Conservation (phyloP, 768 basidiomycete genomes). For the Xerocomus spinulosus region DNA sequence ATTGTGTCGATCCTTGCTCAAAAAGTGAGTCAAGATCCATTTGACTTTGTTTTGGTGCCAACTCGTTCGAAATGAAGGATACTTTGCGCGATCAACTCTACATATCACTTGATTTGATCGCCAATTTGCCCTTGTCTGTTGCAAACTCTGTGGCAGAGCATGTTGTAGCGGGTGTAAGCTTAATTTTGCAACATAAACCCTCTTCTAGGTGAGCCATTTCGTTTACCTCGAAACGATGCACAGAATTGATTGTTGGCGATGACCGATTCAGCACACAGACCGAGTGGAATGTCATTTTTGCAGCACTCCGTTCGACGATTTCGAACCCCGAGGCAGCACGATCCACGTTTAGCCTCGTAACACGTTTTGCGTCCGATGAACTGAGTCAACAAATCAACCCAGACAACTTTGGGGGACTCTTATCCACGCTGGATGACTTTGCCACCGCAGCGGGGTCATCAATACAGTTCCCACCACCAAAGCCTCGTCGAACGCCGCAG, state of each 20-base stretch:
- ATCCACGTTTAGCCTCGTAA: slow-evolving; percentile 76
- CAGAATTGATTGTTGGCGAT: slow-evolving; percentile 2
- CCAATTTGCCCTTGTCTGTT: slow-evolving; percentile 71
- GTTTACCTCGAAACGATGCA: background rate
- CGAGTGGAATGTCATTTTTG: slow-evolving; percentile 93
- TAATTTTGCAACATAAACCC: slow-evolving; percentile 71
- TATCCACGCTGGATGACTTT: slow-evolving; percentile 83
- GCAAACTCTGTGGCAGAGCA: slow-evolving; percentile 87
- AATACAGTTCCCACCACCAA: slow-evolving; percentile 54
- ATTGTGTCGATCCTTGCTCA: slow-evolving; percentile 80
- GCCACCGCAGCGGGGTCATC: slow-evolving; percentile 68
- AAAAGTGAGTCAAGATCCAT: slow-evolving; percentile 45
- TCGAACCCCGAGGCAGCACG: slow-evolving; percentile 85
- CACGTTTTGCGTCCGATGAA: slow-evolving; percentile 59
- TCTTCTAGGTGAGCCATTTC: slow-evolving; percentile 50
- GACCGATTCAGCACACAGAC: slow-evolving; percentile 65
- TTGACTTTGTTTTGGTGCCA: background rate
- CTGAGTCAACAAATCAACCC: slow-evolving; percentile 53
- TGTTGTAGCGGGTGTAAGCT: slow-evolving; percentile 74
- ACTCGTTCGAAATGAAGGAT: slow-evolving; percentile 42
- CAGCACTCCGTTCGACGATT: slow-evolving; percentile 80
- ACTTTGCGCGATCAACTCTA: slow-evolving; percentile 90
- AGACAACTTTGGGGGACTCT: slow-evolving; percentile 79
- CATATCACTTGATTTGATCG: slow-evolving; percentile 86
- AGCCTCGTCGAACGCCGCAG: slow-evolving; percentile 47